Base-by-base conservation (phyloP, 108 stramenopile species). In the Nannochloropsis gaditana region DNA sequence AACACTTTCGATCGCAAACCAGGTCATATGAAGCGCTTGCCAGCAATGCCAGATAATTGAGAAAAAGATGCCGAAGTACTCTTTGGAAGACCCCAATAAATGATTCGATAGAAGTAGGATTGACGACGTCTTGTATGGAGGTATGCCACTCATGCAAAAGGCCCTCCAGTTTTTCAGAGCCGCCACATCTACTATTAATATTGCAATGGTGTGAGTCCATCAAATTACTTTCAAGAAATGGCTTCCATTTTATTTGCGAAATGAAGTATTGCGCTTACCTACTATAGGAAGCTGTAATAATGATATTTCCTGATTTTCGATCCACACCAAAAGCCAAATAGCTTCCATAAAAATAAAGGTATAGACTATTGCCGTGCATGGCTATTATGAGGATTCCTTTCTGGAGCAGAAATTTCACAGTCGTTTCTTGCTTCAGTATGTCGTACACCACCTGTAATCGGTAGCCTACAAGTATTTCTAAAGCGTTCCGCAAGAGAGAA, bases 401-500 rank as follows among this genome's bases (percentile, higher is more conserved):
- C 59, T 73, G 59, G 8, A n/a, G 19, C 59, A 73, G 2, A n/a
- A 2, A n/a, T 73, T n/a, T 15, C 59, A 73, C 19, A n/a, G n/a
- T n/a, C n/a, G 59, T n/a, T n/a, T 73, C 59, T 73, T 73, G 59
- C 59, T 73, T 73, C 2, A 73, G n/a, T 73, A 73, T n/a, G 59
- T 73, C 59, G 3, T 73, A n/a, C 59, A 73, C 59, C 59, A 73
- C 59, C 59, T 73, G 59, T 73, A 73, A 73, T n/a, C 59, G 59
- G n/a, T 6, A n/a, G n/a, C 19, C 19, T n/a, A 73, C 59, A 15
- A 73, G 6, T 15, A 73, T 15, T 15, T n/a, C 19, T 15, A 73
- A 73, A n/a, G 59, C 59, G 2, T 73, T 15, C 59, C 15, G 59
- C 59, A 73, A n/a, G 19, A 73, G n/a, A 73, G 59, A 73, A 73